phyloP scores from a whole-genome alignment of 371 early-diverging fungal species.

The Paraphysoderma sedebokerense region DNA sequence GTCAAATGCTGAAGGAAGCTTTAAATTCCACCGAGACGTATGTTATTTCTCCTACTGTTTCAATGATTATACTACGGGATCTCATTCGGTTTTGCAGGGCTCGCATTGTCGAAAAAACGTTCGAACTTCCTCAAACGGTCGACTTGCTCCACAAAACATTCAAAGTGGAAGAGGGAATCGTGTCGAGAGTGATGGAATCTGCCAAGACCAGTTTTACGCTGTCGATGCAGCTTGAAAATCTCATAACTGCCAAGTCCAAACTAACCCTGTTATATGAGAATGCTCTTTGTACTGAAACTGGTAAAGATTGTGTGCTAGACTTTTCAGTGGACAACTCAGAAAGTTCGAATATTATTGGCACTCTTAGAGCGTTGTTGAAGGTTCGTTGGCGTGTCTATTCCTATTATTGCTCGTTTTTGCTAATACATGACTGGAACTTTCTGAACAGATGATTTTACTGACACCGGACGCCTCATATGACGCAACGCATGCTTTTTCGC shows the following conservation, averaged over 20 bases:
- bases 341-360: neutral
- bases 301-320: neutral
- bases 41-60: no score
- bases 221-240: neutral
- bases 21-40: no score
- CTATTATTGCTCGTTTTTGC: neutral
- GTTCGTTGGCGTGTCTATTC: neutral
- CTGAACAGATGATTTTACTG: neutral
- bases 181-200: neutral
- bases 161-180: neutral
- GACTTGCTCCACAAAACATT: neutral
- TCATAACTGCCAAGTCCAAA: neutral
- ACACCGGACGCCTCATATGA: neutral
- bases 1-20: no score
- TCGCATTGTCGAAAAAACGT: neutral
- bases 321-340: neutral
- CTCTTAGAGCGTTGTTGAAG: neutral
- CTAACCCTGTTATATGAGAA: neutral
- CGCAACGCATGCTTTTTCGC: neutral
- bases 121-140: neutral
- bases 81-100: no score
- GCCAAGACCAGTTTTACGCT: neutral
- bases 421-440: neutral
- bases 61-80: no score
- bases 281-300: neutral